Evolutionary conservation across 2,329 filamentous ascomycete species (phyloP).

Genomic region (Macrophomina pseudophaseolina): DNA sequence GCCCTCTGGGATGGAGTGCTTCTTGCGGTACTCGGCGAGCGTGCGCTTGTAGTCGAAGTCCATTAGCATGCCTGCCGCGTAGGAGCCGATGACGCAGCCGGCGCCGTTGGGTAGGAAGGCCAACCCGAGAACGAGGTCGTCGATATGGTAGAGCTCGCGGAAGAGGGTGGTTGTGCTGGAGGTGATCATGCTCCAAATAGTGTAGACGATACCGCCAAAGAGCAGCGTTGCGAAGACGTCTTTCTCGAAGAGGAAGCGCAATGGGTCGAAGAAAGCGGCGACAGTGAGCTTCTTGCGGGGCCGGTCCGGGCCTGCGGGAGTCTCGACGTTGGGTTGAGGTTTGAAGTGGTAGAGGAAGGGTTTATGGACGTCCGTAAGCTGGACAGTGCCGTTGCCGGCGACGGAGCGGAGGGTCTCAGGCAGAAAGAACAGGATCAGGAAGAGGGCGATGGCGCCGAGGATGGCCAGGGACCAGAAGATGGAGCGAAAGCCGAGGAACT

Average conservation of each 20-base stretch:
- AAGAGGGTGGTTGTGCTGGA: slow-evolving; percentile 54
- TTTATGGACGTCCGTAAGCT: slow-evolving; percentile 47
- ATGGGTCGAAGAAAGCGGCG: slow-evolving; percentile 51
- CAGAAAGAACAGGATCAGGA: slow-evolving; percentile 44
- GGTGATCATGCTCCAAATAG: slow-evolving; percentile 48
- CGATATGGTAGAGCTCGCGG: slow-evolving; percentile 51
- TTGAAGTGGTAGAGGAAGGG: slow-evolving; percentile 44
- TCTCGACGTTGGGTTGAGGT: slow-evolving; percentile 28
- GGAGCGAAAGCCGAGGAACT: slow-evolving; percentile 43
- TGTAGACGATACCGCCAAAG: slow-evolving; percentile 48
- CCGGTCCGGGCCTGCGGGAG: slow-evolving; percentile 32
- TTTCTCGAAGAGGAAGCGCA: slow-evolving; percentile 47
- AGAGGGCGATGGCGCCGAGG: slow-evolving; percentile 42
- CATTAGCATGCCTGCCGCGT: slow-evolving; percentile 50
- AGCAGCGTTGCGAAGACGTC: slow-evolving; percentile 45
- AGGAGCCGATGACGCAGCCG: slow-evolving; percentile 46
- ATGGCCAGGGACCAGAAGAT: slow-evolving; percentile 50
- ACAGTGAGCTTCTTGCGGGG: slow-evolving; percentile 43
- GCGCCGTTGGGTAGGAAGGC: slow-evolving; percentile 46
- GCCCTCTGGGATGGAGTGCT: background rate
- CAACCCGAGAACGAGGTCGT: slow-evolving; percentile 53
- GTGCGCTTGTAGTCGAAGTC: slow-evolving; percentile 44
- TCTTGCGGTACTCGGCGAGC: background rate
- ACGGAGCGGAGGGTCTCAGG: slow-evolving; percentile 45
- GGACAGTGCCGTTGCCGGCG: slow-evolving; percentile 37